Evolutionary conservation across 768 basidiomycete genomes (phyloP).

Genomic region (Dacryopinax primogenitus): DNA sequence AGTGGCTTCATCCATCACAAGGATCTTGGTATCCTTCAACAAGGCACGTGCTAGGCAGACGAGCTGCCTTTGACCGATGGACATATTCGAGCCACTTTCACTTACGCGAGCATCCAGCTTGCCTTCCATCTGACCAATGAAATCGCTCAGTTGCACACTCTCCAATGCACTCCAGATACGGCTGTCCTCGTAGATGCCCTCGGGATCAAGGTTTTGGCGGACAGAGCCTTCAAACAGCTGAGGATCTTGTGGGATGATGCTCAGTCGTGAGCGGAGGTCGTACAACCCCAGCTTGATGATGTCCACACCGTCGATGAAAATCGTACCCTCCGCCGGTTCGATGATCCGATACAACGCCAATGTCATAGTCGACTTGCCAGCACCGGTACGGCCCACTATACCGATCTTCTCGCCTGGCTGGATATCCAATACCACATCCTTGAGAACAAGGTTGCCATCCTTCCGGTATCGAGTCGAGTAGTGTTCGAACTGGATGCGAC

Average conservation of each 20-base stretch:
- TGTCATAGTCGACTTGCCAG: conserved; percentile 26
- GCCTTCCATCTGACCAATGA: conserved; percentile 49
- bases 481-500: conserved; percentile 59
- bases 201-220: conserved; percentile 82
- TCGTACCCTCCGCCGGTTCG: conserved; percentile 53
- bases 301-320: conserved; percentile 62
- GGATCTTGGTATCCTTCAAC: conserved; percentile 64
- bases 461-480: conserved; percentile 71
- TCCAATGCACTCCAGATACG: conserved; percentile 81
- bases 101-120: conserved; percentile 59
- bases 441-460: conserved; percentile 69
- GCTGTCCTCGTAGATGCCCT: conserved; percentile 55
- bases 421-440: conserved; percentile 55
- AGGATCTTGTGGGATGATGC: conserved; percentile 68
- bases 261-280: conserved; percentile 61
- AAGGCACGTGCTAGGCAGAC: conserved; percentile 81
- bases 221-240: conserved; percentile 56
- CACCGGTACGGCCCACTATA: conserved; percentile 69
- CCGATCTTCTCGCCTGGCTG: conserved; percentile 75
- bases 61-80: conserved; percentile 74
- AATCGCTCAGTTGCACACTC: conserved; percentile 56
- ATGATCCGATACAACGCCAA: conserved; percentile 66
- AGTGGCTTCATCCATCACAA: conserved; percentile 84
- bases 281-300: conserved; percentile 63
- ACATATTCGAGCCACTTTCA: conserved; percentile 72